Conservation (phyloP, 306 rosid genomes). For the Coriaria nepalensis region DNA sequence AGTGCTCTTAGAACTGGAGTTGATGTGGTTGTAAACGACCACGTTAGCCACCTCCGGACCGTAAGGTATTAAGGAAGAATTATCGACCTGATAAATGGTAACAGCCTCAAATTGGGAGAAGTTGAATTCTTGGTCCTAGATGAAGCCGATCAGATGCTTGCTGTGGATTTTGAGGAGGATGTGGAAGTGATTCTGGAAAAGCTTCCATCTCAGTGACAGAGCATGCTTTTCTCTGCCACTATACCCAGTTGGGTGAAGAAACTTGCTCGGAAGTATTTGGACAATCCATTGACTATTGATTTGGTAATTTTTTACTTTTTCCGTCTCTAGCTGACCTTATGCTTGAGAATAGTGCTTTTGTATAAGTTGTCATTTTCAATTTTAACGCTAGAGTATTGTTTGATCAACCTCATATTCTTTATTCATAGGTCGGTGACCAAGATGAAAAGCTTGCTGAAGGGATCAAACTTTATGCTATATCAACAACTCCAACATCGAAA, state of each 20-base stretch:
- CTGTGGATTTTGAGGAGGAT: constrained; percentile 98
- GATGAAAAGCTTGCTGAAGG: constrained; percentile 99
- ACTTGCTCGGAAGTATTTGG: constrained; percentile 65
- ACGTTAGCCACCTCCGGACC: too few species aligned
- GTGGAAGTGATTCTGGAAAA: constrained; percentile 72
- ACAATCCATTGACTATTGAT: constrained; percentile 87
- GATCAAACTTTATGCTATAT: constrained; percentile 79
- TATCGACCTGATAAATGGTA: constrained; percentile 80
- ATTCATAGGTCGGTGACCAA: constrained; percentile 72
- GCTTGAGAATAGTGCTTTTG: too few species aligned
- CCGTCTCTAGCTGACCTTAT: neutral
- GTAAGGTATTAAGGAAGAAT: too few species aligned
- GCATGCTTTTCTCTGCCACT: constrained; percentile 97
- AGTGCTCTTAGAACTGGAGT: constrained; percentile 88
- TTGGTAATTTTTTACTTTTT: constrained; percentile 39
- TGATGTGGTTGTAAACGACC: too few species aligned
- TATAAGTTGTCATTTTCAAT: too few species aligned
- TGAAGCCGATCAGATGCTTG: constrained; percentile 99
- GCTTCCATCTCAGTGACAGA: constrained; percentile 71
- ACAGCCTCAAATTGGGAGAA: constrained; percentile 67
- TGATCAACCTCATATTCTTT: neutral
- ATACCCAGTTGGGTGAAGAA: constrained; percentile 95
- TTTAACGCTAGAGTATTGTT: neutral
- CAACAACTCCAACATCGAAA: constrained; percentile 75
- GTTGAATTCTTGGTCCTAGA: constrained; percentile 81